Base-by-base conservation (phyloP, 2,329 filamentous ascomycete genomes). In the Myriosclerotinia curreyana region DNA sequence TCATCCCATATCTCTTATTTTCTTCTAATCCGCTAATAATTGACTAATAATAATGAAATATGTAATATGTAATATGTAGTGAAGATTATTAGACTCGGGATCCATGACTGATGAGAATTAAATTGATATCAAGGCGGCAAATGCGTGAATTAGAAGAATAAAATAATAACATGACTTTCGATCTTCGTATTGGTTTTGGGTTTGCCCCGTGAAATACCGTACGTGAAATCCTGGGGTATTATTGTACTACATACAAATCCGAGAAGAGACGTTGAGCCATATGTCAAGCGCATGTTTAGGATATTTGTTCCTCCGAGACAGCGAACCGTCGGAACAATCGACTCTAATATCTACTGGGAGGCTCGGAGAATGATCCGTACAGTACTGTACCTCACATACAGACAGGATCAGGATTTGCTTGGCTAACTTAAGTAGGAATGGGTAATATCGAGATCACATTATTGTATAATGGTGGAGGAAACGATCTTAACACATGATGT, bases 51-150 rank as follows among this genome's bases (percentile, higher is more conserved):
- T n/a, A n/a, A n/a, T n/a, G n/a, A n/a, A n/a, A n/a, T 42, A 25
- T 48, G 4, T 40, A 53, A 46, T 48, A 31, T 58, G 20, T 40
- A 17, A 22, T 56, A 22, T 56, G 15, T 58, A 40, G 42, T 56
- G 22, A 17, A 49, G n/a, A n/a, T n/a, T n/a, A 49, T 49, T 63
- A 64, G 55, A 56, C n/a, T 53, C 55, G 56, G 62, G 15, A 52
- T 28, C 17, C 28, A 52, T 12, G 46, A 44, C 55, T 38, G 38
- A 44, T 49, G 22, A 20, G 46, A 42, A 40, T 53, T 48, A 48
- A 59, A 36, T 48, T 48, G 42, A 64, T 61, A 60, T 69, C 64
- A 40, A 67, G 67, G 71, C 70, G 70, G 71, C 69, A 69, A 68
- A 61, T 64, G 71, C 71, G 71, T 70, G 69, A 69, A 65, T 17